Evolutionary conservation across 108 stramenopile species (phyloP).

Genomic region (Nitzschia putrida): DNA sequence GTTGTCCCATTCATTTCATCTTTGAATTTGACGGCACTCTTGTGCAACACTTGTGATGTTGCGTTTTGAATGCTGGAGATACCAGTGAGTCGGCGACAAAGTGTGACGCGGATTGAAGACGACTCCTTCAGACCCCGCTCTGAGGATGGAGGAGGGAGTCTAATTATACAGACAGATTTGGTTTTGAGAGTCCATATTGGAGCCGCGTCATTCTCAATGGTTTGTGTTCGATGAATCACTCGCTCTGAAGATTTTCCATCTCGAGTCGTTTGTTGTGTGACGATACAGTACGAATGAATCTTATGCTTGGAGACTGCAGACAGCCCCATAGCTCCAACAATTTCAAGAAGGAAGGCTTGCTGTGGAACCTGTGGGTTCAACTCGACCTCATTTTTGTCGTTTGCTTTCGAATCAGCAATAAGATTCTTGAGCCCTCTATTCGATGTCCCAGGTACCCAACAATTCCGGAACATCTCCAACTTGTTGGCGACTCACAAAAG

Average conservation of each 20-base stretch:
- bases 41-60: too few relatives aligned
- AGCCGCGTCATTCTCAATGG: conserved; percentile 26
- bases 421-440: too few relatives aligned
- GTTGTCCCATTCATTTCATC: too few relatives aligned
- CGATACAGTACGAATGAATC: conserved; percentile 36
- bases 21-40: neutral
- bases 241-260: neutral
- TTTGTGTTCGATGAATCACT: conserved; percentile 41
- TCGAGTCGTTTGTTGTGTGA: conserved; percentile 1
- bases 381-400: neutral
- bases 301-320: neutral
- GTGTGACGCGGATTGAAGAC: neutral
- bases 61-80: neutral
- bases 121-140: neutral
- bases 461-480: too few relatives aligned
- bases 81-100: conserved; percentile 7
- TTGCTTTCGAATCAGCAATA: too few relatives aligned
- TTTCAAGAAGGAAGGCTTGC: conserved; percentile 27
- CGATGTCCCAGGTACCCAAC: too few relatives aligned
- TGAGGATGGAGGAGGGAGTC: neutral
- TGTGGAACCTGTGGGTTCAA: neutral
- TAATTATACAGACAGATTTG: conserved; percentile 34
- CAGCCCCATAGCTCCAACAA: conserved; percentile 39
- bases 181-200: conserved; percentile 51
- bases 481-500: too few relatives aligned